phyloP scores from a whole-genome alignment of 1,284 basidiomycete species.

The Thecaphora frezii region DNA sequence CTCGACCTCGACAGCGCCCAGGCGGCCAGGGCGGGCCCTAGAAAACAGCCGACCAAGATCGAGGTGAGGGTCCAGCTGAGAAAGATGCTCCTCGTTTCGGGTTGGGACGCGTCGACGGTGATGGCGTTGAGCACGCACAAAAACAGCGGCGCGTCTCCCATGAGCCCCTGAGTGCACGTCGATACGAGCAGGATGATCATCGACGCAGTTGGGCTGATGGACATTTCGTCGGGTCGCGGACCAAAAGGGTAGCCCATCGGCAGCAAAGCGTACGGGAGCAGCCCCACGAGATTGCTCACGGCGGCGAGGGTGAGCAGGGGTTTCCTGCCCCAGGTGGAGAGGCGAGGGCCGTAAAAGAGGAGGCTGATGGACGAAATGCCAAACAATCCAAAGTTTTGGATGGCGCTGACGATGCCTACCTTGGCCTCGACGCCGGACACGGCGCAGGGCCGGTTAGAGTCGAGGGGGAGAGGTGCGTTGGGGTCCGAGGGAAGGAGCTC shows the following conservation, averaged over 20 bases:
- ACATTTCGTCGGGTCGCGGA: slow-evolving; percentile 16
- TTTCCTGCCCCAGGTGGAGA: slow-evolving; percentile 30
- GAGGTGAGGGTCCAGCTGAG: slow-evolving; percentile 35
- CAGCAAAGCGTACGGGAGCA: slow-evolving; percentile 21
- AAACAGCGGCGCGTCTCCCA: slow-evolving; percentile 22
- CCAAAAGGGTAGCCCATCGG: slow-evolving; percentile 34
- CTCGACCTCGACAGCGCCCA: slow-evolving; percentile 23
- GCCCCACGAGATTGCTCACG: slow-evolving; percentile 27
- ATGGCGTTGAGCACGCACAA: slow-evolving; percentile 28
- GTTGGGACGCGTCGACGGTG: slow-evolving; percentile 28
- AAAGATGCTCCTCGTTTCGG: slow-evolving; percentile 19
- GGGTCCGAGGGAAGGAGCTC: slow-evolving; percentile 14
- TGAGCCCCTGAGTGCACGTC: slow-evolving; percentile 26
- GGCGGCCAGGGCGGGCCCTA: slow-evolving; percentile 27
- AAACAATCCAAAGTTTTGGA: slow-evolving; percentile 26
- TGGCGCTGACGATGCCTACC: slow-evolving; percentile 28
- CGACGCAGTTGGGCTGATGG: slow-evolving; percentile 19
- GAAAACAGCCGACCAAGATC: slow-evolving; percentile 24
- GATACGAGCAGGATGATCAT: slow-evolving; percentile 21
- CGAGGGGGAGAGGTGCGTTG: slow-evolving; percentile 16
- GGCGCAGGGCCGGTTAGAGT: slow-evolving; percentile 28
- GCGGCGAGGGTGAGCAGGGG: slow-evolving; percentile 31
- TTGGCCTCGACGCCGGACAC: slow-evolving; percentile 31
- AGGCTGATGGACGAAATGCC: slow-evolving; percentile 29
- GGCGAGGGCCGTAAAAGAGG: slow-evolving; percentile 32